A percentile compares a stretch with the other conserved stretches of the same genome.
Evolutionary conservation across 2,329 filamentous ascomycete genomes (phyloP).

Genomic region (Xylariales sp.): DNA sequence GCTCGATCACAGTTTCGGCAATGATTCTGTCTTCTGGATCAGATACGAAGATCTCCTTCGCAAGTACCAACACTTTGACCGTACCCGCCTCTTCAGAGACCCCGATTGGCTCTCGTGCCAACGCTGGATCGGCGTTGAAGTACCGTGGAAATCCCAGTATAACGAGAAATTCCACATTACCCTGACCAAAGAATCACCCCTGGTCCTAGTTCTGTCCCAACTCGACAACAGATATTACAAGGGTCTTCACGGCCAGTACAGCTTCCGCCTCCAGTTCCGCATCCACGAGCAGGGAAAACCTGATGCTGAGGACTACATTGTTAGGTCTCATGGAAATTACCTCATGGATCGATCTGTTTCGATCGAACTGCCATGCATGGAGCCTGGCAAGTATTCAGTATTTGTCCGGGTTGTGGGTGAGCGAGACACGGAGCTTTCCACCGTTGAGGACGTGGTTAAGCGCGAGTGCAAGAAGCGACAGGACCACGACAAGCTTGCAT

Average conservation of each 20-base stretch:
- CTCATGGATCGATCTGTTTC: slow-evolving; percentile 55
- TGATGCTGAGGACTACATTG: slow-evolving; percentile 54
- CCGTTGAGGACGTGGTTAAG: slow-evolving; percentile 54
- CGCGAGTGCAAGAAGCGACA: slow-evolving; percentile 39
- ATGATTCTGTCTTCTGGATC: slow-evolving; percentile 62
- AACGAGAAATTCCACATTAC: slow-evolving; percentile 58
- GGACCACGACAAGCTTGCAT: slow-evolving; percentile 55
- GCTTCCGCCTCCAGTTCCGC: slow-evolving; percentile 44
- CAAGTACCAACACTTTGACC: slow-evolving; percentile 58
- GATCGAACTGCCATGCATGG: slow-evolving; percentile 51
- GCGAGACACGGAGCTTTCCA: slow-evolving; percentile 35
- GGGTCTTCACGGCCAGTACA: slow-evolving; percentile 56
- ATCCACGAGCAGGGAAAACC: slow-evolving; percentile 45
- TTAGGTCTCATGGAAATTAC: slow-evolving; percentile 55
- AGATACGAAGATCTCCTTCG: slow-evolving; percentile 57
- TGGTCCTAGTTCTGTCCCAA: slow-evolving; percentile 58
- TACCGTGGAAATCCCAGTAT: slow-evolving; percentile 59
- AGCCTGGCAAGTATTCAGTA: slow-evolving; percentile 52
- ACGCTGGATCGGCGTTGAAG: slow-evolving; percentile 58
- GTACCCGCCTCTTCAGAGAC: slow-evolving; percentile 57
- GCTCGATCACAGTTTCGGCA: slow-evolving; percentile 55
- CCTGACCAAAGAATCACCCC: slow-evolving; percentile 49
- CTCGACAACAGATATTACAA: slow-evolving; percentile 59
- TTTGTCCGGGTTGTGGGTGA: slow-evolving; percentile 52
- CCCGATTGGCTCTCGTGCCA: slow-evolving; percentile 53